Base-by-base conservation (phyloP, 2,329 filamentous ascomycete genomes). In the Pseudogymnoascus sp. region DNA sequence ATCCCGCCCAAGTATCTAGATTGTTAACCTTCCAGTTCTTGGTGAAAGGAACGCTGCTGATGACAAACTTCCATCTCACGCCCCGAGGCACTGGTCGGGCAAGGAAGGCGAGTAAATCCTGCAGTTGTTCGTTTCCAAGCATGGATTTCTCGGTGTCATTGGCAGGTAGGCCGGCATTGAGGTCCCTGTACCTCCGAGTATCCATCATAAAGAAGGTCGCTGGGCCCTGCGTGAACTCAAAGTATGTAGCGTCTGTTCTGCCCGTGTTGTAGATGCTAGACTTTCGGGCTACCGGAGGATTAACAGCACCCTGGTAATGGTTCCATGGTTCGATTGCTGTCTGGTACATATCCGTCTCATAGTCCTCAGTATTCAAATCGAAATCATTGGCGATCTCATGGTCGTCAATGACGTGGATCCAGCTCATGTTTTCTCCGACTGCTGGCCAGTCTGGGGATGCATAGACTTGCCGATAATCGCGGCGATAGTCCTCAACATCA, bases 341-440 rank as follows among this genome's bases (percentile, higher is more conserved):
- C 21, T 65, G 42, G 26, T 33, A 53, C 40, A 64, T 19, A 8
- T 24, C 29, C 13, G 61, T 7, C 6, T 50, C 26, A 2, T 19
- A 19, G 21, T 47, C 35, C 65, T 96, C 91, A 13, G 84, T 88
- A 72, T 93, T 95, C 16, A 83, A 81, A 65, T 88, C 86, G 92
- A 93, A 97, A 76, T 97, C 95, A 70, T 99, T 97, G 4, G 84
- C 84, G 66, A 99, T 97, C 73, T 99, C 95, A 71, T 99, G 95
- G 73, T 99, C 95, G 72, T 99, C 95, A 6, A 97, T 83, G 1
- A 96, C 93, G 72, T 99, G 95, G 50, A 97, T 91, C 95, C 95
- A 99, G 70, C 93, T 96, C n/a, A 97, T 79, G 63, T 91, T 87
- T 68, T 88, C 81, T 0, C 86, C 86, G 10, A 90, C 86, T 0